Evolutionary conservation across 1,139 yeast genomes (phyloP), one percentile per base, ranked within the genome.

Genomic region (Tardiomyces digboiensis): DNA sequence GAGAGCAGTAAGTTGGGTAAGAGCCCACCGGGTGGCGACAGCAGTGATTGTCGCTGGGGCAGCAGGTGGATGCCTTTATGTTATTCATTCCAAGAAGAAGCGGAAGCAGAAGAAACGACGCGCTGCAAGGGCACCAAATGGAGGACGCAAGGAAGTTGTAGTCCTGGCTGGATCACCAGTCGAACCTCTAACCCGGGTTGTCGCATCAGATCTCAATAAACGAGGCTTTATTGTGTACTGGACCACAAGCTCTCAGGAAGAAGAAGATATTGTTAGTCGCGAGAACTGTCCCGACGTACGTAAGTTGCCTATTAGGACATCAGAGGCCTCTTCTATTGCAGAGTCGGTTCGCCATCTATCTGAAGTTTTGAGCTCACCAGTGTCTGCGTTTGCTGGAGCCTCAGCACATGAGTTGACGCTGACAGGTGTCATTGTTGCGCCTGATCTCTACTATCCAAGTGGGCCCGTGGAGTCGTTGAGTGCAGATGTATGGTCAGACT

Each of bases 171-270:
- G 94, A 1, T 81, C 89, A 1, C 89, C 91, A 1, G 72, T 78
- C 0, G 93, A 84, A 50, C 88, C 89, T 1, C 65, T 85, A 49
- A 79, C 87, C 0, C 68, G 87, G 46, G 68, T 80, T 41, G 67
- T 86, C 36, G 86, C 88, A 0, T 71, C 76, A 45, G 95, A 86
- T 57, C 71, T 86, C 53, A 88, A 83, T 50, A 75, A 75, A 42
- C 68, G 95, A 45, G 95, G 95, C 1, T 83, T 83, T 56, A 80
- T 86, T 26, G 88, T 86, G 2, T 86, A 82, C 60, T 70, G 86
- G 53, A 80, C 93, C 1, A 78, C 85, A 3, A 65, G 79, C 12
- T 81, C 82, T 47, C 78, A 76, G 10, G 75, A 73, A 42, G 93
- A 84, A 52, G 70, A 74, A 44, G 74, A 70, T 48, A 72, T 78